Evolutionary conservation across 1,139 yeast species (phyloP).

Genomic region (Scheffersomyces illinoinensis): DNA sequence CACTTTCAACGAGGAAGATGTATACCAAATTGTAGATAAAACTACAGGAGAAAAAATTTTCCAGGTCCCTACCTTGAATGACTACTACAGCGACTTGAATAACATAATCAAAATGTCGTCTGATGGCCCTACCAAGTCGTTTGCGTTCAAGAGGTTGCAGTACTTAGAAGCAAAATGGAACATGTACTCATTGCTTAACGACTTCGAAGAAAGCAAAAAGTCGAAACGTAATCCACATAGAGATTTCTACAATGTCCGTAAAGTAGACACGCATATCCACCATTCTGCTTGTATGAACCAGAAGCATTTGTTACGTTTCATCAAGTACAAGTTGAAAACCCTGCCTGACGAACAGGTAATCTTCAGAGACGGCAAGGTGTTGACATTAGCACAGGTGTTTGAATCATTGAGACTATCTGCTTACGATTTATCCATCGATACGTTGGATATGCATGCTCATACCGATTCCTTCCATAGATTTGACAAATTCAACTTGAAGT

Average conservation of each 20-base stretch:
- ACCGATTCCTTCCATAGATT: constrained; percentile 97
- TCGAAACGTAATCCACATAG: constrained; percentile 79
- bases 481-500: constrained; percentile 95
- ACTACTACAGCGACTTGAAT: constrained; percentile 82
- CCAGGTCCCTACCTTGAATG: constrained; percentile 74
- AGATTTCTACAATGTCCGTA: constrained; percentile 96
- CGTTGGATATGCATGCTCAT: constrained; percentile 99
- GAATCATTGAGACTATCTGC: constrained; percentile 88
- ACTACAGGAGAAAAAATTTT: constrained; percentile 42
- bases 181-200: constrained; percentile 80
- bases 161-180: constrained; percentile 97
- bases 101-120: constrained; percentile 70
- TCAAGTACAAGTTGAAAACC: constrained; percentile 74
- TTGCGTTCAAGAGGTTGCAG: constrained; percentile 91
- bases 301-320: constrained; percentile 90
- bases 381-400: constrained; percentile 85
- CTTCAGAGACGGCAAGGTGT: constrained; percentile 87
- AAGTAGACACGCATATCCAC: constrained; percentile 98
- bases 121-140: constrained; percentile 97
- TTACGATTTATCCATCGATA: constrained; percentile 92
- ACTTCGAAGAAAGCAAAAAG: constrained; percentile 88
- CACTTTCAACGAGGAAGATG: constrained; percentile 60
- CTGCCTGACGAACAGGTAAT: constrained; percentile 85
- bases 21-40: constrained; percentile 60
- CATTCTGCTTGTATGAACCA: constrained; percentile 99